Conservation (phyloP, 768 basidiomycete species). For the Neoboletus brunneissimus region DNA sequence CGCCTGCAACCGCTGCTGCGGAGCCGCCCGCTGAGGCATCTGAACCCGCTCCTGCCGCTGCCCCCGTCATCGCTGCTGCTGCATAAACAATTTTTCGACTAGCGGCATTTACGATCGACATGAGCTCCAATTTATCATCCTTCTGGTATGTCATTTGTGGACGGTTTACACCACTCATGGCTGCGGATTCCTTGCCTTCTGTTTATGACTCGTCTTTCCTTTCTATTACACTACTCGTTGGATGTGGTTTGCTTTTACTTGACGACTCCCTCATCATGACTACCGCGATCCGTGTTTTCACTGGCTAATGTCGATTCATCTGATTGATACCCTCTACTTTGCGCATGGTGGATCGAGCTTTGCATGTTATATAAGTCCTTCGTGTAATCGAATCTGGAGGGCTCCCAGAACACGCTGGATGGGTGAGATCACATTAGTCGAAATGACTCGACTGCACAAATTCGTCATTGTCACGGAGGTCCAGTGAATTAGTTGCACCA, state of each 20-base stretch:
- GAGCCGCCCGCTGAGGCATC: constrained; percentile 38
- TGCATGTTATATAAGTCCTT: constrained; percentile 34
- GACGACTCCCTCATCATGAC: constrained; percentile 61
- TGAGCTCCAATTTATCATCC: constrained; percentile 33
- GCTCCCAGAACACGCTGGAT: not conserved
- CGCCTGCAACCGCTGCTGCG: constrained; percentile 32
- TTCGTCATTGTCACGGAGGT: not conserved
- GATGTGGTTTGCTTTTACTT: constrained; percentile 59
- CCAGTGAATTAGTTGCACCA: not conserved
- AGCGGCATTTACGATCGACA: constrained; percentile 44
- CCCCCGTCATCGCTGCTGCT: constrained; percentile 73
- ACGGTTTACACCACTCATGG: constrained; percentile 35
- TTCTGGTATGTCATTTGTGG: constrained; percentile 39
- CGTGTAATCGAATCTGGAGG: constrained; percentile 31
- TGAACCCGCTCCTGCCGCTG: constrained; percentile 43
- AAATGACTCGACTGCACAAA: constrained; percentile 24
- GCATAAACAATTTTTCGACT: constrained; percentile 50
- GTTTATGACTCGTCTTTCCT: constrained; percentile 34
- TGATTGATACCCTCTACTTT: constrained; percentile 50
- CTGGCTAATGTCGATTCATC: constrained; percentile 68
- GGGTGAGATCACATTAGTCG: not conserved
- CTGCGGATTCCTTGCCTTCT: constrained; percentile 35
- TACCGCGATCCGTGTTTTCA: constrained; percentile 58
- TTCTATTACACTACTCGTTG: constrained; percentile 47
- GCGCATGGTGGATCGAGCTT: constrained; percentile 30